Base-by-base conservation (phyloP, 495 filamentous ascomycete genomes). In the Clavariopsis aquatica region DNA sequence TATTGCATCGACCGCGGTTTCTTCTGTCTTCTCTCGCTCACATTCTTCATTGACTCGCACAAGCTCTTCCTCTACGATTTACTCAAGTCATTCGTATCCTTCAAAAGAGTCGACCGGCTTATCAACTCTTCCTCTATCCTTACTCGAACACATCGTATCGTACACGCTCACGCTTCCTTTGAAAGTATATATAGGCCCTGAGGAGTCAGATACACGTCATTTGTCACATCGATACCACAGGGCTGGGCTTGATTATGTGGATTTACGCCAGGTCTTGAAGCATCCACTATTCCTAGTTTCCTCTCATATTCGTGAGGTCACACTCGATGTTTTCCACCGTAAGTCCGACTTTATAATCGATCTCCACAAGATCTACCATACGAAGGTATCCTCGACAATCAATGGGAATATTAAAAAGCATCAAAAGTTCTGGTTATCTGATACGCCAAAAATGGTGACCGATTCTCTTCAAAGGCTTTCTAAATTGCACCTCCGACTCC, bases 261-360 rank as follows among this genome's bases (percentile, higher is more conserved):
- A 66, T 13, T 22, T 69, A 1, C 55, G 43, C 15, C 38, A 56
- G n/a, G 22, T 61, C 23, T 17, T 69, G 6, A 31, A 64, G 15
- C 47, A 65, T 12, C 57, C 66, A 2, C n/a, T 69, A 10, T 69
- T 69, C 28, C 15, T 56, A 27, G 57, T 65, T 7, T 69, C 55
- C 17, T 56, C 57, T 17, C 17, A 31, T 24, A 28, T 69, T 0
- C 62, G 66, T 1, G 28, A 60, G 10, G 24, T 56, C 23, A 29
- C 52, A 1, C 49, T 60, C 3, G 66, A 69, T 22, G 51, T 69
- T 15, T 38, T 69, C 22, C 55, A 57, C 29, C 29, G 36, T 7
- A 64, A 53, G 36, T 29, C 46, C 51, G 38, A 60, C 15, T 69
- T 69, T 26, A 34, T 65, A 6, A 52, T 69, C 43, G 66, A 69